Evolutionary conservation across 176 grass and related monocot species (phyloP), one percentile per base, ranked within the genome.

Genomic region (Coix lacrymajobi): DNA sequence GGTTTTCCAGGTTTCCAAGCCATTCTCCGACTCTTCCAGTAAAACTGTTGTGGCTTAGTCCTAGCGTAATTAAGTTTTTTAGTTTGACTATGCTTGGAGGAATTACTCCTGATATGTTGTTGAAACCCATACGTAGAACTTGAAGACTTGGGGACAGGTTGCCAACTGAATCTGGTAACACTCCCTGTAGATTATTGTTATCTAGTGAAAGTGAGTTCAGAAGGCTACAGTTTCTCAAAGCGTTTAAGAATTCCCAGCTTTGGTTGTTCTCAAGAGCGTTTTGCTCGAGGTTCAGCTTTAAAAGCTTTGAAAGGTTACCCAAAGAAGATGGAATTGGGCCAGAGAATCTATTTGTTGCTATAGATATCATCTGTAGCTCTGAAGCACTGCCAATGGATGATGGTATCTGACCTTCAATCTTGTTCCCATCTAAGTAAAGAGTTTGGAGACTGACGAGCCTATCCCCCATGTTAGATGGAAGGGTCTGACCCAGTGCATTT

Each of bases 191-290:
- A 5, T 37, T 8, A n/a, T 22, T 91, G 8, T 22, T 0, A 28
- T 58, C 11, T 5, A 87, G 3, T 48, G 73, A 49, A 1, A 91
- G 77, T 2, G 0, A 8, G 4, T 54, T 22, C 8, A 91, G 63
- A 16, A 20, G 1, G 2, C 15, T 72, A 36, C 75, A 87, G 15
- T 87, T 87, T n/a, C 7, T 8, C 20, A 91, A 8, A 4, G 81
- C 41, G 24, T 40, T 0, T 4, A 91, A 67, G 39, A 91, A 91
- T 41, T 49, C 43, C 88, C 84, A 87, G 43, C 81, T 38, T 36
- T 66, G 37, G 1, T 1, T 29, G 1, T 85, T 52, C 75, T 57
- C 82, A 33, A 92, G 25, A 5, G 58, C 7, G n/a, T 92, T 92
- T 8, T 0, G 0, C 1, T 37, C n/a, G 17, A 85, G 46, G n/a